These are phyloP conservation scores for Nemania sp. DNA, from an alignment of 2,329 filamentous ascomycete genomes.

Conservation along the genomic window DNA sequence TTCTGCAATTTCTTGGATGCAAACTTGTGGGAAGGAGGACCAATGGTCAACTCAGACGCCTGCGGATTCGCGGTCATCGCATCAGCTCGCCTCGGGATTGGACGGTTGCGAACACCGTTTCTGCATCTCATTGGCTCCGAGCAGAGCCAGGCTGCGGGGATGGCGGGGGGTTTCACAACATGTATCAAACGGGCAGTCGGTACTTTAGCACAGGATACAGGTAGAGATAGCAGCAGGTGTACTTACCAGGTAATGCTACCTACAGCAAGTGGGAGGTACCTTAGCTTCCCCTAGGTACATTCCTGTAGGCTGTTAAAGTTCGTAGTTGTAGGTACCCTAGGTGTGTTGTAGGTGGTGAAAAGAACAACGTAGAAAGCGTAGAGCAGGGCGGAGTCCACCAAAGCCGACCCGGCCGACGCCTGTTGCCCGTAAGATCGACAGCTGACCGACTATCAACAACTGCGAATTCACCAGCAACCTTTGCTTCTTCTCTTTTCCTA, in stretches of 20 bases:
- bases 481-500: conserved; percentile 5
- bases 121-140: conserved; percentile 20
- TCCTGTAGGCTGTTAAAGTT: too few relatives aligned
- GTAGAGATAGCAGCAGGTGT: background rate
- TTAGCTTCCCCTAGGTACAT: too few relatives aligned
- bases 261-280: too few relatives aligned
- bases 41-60: conserved; percentile 12
- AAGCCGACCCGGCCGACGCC: conserved; percentile 2
- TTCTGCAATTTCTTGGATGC: conserved; percentile 6
- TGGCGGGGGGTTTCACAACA: conserved; percentile 6
- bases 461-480: conserved; percentile 14
- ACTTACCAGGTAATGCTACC: too few relatives aligned
- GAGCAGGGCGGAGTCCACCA: conserved; percentile 15
- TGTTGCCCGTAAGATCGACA: background rate
- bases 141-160: conserved; percentile 15
- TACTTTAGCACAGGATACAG: background rate
- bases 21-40: background rate
- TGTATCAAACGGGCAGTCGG: too few relatives aligned
- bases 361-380: conserved; percentile 25
- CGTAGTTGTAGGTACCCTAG: too few relatives aligned
- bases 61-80: conserved; percentile 20
- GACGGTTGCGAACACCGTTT: conserved; percentile 7
- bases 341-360: conserved; percentile 15
- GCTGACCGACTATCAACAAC: conserved; percentile 23
- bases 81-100: conserved; percentile 22